These are phyloP conservation scores for Penicillium sp. DNA, from an alignment of 2,329 filamentous ascomycete genomes.

Conservation along the genomic window DNA sequence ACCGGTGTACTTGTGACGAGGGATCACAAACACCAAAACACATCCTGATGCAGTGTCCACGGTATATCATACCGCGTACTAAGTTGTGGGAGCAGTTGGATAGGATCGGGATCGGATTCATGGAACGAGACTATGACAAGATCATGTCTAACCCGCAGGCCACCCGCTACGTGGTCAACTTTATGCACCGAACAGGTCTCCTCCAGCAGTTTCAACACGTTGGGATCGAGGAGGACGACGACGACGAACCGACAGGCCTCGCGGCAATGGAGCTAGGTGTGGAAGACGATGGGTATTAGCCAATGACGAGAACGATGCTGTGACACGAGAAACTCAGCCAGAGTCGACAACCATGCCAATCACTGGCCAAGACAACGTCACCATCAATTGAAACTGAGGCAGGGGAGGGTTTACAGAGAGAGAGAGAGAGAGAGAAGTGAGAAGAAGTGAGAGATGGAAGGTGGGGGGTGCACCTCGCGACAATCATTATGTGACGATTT, in stretches of 20 bases:
- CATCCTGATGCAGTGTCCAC: background rate
- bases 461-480: too few species aligned
- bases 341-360: background rate
- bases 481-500: too few species aligned
- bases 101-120: accelerated
- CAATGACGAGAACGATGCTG: too few species aligned
- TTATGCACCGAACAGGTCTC: too few species aligned
- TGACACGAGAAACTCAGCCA: background rate
- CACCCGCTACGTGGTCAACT: too few species aligned
- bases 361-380: background rate
- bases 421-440: too few species aligned
- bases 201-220: too few species aligned
- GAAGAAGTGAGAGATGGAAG: too few species aligned
- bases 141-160: background rate
- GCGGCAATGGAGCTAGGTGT: too few species aligned
- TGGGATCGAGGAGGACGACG: too few species aligned
- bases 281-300: too few species aligned
- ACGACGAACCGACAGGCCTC: too few species aligned
- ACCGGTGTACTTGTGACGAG: background rate
- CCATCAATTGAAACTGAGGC: background rate
- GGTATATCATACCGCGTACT: background rate
- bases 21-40: conserved; percentile 11
- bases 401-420: background rate
- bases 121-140: background rate
- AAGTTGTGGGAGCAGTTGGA: background rate